These are phyloP conservation scores for Yarrowia hollandica DNA, from an alignment of 805 yeast species.

Conservation along the genomic window DNA sequence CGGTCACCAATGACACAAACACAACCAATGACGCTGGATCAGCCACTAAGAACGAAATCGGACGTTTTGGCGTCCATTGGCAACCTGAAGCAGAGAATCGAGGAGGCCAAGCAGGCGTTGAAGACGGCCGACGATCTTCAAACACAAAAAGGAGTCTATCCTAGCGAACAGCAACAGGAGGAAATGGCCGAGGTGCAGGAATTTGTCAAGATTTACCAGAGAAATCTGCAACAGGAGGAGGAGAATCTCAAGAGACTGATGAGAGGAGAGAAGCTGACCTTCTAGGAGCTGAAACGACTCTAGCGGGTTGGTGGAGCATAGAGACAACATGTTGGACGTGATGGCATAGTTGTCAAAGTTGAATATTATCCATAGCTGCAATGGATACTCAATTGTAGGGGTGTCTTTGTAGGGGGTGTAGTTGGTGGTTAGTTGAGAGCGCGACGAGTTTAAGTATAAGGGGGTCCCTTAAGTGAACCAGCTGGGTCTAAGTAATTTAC, in stretches of 20 bases:
- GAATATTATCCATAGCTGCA: too few relatives aligned
- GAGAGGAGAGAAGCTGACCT: background rate
- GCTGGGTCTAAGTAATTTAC: too few relatives aligned
- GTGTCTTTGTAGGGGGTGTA: too few relatives aligned
- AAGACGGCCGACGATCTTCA: background rate
- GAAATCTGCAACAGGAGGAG: background rate
- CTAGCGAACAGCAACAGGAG: conserved; percentile 1
- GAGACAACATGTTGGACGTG: too few relatives aligned
- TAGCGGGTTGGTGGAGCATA: too few relatives aligned
- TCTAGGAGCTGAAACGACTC: background rate
- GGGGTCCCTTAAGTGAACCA: too few relatives aligned
- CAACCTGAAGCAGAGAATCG: conserved; percentile 4
- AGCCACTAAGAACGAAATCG: background rate
- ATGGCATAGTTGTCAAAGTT: too few relatives aligned
- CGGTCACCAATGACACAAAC: background rate
- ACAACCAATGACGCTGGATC: background rate
- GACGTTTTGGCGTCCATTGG: conserved; percentile 8
- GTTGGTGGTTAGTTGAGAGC: too few relatives aligned
- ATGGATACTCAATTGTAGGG: too few relatives aligned
- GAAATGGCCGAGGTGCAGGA: conserved; percentile 1
- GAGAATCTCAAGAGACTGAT: background rate
- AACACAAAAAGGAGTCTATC: background rate
- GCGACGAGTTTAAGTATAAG: too few relatives aligned
- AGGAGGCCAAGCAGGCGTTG: background rate
- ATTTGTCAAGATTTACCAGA: background rate